These are phyloP conservation scores for Sphaceloma murrayae DNA, from an alignment of 2,329 filamentous ascomycete genomes.

Conservation along the genomic window DNA sequence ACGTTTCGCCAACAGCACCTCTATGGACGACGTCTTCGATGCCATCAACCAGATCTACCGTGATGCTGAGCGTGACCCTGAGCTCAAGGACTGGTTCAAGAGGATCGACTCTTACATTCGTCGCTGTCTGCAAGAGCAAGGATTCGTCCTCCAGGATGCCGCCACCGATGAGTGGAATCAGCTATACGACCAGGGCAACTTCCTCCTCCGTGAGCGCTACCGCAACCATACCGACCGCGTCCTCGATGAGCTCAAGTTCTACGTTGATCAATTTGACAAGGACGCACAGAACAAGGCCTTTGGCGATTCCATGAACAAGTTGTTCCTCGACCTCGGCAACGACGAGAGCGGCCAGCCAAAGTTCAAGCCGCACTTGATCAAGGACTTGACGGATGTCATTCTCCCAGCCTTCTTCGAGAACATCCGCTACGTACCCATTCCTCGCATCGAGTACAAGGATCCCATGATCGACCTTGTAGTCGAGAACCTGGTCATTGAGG, in stretches of 20 bases:
- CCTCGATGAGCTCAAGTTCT: constrained; percentile 80
- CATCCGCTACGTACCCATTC: constrained; percentile 81
- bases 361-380: constrained; percentile 89
- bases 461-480: constrained; percentile 75
- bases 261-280: constrained; percentile 79
- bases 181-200: constrained; percentile 76
- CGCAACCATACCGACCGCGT: constrained; percentile 75
- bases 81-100: constrained; percentile 86
- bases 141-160: constrained; percentile 75
- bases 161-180: constrained; percentile 74
- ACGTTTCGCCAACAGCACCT: constrained; percentile 91
- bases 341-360: constrained; percentile 72
- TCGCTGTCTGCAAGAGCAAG: constrained; percentile 76
- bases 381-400: constrained; percentile 80
- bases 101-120: constrained; percentile 67
- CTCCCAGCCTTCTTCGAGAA: constrained; percentile 74
- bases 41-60: constrained; percentile 77
- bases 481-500: constrained; percentile 91
- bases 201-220: constrained; percentile 82
- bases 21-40: constrained; percentile 73
- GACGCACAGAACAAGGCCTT: constrained; percentile 82
- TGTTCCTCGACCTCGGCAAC: constrained; percentile 84
- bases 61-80: constrained; percentile 76
- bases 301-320: constrained; percentile 61
- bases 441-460: constrained; percentile 87